Percentiles rank a stretch among this genome's conserved stretches.
Conservation (phyloP, 169 alveolate genomes). For the Amoebophrya sp. region DNA sequence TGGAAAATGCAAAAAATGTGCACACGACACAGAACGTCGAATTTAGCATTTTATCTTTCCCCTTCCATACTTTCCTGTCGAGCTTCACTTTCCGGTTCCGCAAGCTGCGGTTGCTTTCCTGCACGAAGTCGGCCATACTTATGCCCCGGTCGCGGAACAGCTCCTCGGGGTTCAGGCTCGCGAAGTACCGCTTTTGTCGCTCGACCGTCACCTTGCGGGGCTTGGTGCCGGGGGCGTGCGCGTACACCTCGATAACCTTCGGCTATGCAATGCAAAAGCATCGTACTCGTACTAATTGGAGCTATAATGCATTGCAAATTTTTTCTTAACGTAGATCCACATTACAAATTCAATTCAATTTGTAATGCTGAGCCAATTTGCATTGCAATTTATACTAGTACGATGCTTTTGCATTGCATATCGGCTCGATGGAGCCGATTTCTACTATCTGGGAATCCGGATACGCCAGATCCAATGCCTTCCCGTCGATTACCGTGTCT, state of each 20-base stretch:
- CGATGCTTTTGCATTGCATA: too few relatives aligned
- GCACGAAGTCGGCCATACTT: not conserved
- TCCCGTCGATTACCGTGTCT: not conserved
- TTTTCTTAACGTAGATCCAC: too few relatives aligned
- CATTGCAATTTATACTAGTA: too few relatives aligned
- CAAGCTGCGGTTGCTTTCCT: not conserved
- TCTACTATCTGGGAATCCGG: not conserved
- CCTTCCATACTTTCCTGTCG: not conserved
- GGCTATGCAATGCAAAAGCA: too few relatives aligned
- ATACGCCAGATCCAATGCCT: not conserved
- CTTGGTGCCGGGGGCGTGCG: not conserved
- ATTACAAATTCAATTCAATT: too few relatives aligned
- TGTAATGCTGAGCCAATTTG: too few relatives aligned
- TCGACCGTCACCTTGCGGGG: not conserved
- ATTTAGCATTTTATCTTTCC: too few relatives aligned
- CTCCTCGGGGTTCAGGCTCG: not conserved
- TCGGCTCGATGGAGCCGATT: not conserved
- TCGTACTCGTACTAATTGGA: too few relatives aligned
- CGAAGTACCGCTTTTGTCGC: constrained; percentile 1
- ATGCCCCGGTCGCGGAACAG: not conserved
- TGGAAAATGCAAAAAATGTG: too few relatives aligned
- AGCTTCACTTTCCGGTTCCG: not conserved
- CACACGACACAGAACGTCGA: too few relatives aligned
- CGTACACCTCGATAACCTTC: constrained; percentile 5
- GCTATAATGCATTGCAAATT: too few relatives aligned